phyloP scores from a whole-genome alignment of 805 yeast species.

The Sporopachydermia lactativora region DNA sequence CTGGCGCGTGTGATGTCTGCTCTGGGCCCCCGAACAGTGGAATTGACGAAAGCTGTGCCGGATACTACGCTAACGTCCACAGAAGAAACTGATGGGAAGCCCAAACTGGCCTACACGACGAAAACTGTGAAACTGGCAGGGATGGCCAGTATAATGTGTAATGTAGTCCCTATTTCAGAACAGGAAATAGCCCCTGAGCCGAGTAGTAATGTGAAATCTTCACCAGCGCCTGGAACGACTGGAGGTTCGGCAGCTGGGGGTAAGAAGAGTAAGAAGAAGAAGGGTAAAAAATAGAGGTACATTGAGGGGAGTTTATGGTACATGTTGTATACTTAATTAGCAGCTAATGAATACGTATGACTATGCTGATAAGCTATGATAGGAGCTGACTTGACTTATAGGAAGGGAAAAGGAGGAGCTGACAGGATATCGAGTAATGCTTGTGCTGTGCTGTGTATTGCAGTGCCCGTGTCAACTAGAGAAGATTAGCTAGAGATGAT shows the following conservation, averaged over 20 bases:
- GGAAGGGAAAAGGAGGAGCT: too few relatives aligned
- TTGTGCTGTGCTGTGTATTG: too few relatives aligned
- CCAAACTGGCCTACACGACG: background rate
- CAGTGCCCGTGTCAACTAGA: too few relatives aligned
- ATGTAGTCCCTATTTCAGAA: background rate
- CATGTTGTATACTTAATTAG: too few relatives aligned
- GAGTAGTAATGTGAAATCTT: background rate
- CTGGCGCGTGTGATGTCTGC: constrained; percentile 59
- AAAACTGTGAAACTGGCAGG: background rate
- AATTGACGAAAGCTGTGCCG: constrained; percentile 16
- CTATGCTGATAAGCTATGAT: too few relatives aligned
- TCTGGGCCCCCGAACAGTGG: constrained; percentile 56
- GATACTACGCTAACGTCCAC: background rate
- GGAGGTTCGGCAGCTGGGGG: background rate
- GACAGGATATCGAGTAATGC: too few relatives aligned
- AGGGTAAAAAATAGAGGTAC: background rate
- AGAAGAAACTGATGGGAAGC: background rate
- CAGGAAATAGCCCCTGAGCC: background rate
- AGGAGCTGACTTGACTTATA: too few relatives aligned
- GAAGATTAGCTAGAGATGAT: too few relatives aligned
- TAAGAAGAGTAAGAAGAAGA: constrained; percentile 1
- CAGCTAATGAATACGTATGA: too few relatives aligned
- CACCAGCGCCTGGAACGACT: background rate
- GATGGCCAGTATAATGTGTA: background rate
- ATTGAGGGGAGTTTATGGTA: too few relatives aligned